Percentiles rank a stretch among this genome's conserved stretches.
Evolutionary conservation across 2,329 filamentous ascomycete species (phyloP).

Genomic region (Penicillium sp.): DNA sequence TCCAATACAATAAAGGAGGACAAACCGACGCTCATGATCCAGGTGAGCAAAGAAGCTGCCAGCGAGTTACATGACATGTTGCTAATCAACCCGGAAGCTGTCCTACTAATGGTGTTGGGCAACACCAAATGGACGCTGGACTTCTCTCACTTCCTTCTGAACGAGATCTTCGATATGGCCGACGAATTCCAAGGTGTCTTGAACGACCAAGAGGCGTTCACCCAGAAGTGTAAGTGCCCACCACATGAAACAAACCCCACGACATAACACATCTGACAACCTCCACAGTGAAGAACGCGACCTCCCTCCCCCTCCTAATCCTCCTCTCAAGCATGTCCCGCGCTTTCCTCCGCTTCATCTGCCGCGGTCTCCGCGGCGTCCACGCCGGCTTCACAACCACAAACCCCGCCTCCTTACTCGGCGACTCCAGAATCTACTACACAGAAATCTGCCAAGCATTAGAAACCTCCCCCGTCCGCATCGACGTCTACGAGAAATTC

Average conservation of each 20-base stretch:
- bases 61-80: not conserved
- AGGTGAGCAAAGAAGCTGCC: slow-evolving; percentile 40
- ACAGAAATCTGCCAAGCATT: slow-evolving; percentile 54
- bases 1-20: slow-evolving; percentile 58
- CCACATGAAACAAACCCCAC: not conserved
- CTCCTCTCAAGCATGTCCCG: slow-evolving; percentile 71
- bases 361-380: slow-evolving; percentile 60
- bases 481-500: slow-evolving; percentile 61
- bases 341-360: slow-evolving; percentile 66
- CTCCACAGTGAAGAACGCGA: slow-evolving; percentile 34
- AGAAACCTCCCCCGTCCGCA: slow-evolving; percentile 54
- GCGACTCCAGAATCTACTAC: slow-evolving; percentile 44
- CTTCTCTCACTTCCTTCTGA: slow-evolving; percentile 54
- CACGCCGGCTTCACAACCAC: slow-evolving; percentile 40
- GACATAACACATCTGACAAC: slow-evolving; percentile 2
- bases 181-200: slow-evolving; percentile 37
- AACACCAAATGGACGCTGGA: slow-evolving; percentile 77
- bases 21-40: slow-evolving; percentile 53
- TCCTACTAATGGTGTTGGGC: slow-evolving; percentile 67
- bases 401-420: slow-evolving; percentile 39
- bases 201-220: slow-evolving; percentile 35
- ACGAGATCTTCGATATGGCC: slow-evolving; percentile 49
- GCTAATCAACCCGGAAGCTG: slow-evolving; percentile 49
- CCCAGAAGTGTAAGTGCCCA: slow-evolving; percentile 32
- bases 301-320: slow-evolving; percentile 49